A percentile compares a stretch with the other conserved stretches of the same genome.
phyloP scores from a whole-genome alignment of 2,329 filamentous ascomycete species.

The Pseudocercospora ulei region DNA sequence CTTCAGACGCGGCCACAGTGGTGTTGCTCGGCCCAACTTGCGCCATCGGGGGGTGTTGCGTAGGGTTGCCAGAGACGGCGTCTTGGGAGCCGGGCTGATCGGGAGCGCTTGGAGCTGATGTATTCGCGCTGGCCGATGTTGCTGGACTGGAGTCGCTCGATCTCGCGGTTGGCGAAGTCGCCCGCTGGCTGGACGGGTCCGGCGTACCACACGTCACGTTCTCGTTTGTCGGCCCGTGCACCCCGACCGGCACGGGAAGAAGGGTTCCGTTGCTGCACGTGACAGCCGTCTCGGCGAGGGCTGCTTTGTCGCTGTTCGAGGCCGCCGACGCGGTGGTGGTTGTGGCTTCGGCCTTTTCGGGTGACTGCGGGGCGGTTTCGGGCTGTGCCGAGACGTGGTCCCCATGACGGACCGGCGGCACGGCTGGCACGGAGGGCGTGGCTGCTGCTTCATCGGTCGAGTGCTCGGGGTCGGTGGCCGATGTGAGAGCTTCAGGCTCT shows the following conservation, averaged over 20 bases:
- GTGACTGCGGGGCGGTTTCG: background rate
- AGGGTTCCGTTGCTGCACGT: conserved; percentile 12
- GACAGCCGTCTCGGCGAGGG: background rate
- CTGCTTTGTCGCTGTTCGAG: conserved; percentile 1
- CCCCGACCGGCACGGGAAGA: conserved; percentile 12
- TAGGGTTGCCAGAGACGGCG: no score
- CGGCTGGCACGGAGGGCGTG: conserved; percentile 10
- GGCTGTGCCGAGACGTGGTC: background rate
- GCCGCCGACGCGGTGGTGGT: background rate
- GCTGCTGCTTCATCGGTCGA: conserved; percentile 14
- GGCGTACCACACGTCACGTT: conserved; percentile 18
- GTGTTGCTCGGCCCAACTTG: background rate
- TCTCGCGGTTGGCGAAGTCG: no score
- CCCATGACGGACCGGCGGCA: conserved; percentile 10
- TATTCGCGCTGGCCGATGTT: no score
- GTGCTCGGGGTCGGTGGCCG: conserved; percentile 17
- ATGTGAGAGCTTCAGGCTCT: conserved; percentile 41
- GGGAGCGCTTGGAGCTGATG: no score
- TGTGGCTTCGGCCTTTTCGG: background rate
- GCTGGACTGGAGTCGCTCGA: no score
- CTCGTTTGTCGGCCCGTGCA: conserved; percentile 15
- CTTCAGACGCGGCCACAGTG: background rate
- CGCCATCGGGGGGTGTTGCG: no score
- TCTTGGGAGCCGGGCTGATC: background rate
- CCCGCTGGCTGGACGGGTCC: no score